phyloP scores from a whole-genome alignment of 257 asterid genomes.

The Gardenia jasminoides region DNA sequence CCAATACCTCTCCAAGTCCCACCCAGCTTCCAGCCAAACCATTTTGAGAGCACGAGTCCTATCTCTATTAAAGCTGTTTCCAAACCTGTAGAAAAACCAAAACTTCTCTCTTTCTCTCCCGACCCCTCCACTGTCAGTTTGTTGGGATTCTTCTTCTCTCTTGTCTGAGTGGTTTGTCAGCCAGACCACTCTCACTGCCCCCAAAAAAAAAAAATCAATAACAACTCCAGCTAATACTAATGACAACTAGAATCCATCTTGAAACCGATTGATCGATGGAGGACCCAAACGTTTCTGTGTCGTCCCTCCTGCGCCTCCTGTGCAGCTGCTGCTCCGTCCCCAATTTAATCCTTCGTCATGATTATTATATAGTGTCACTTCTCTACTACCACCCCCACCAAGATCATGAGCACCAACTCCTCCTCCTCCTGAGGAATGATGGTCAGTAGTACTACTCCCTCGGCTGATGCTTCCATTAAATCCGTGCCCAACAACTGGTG shows the following conservation, averaged over 20 bases:
- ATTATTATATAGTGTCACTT: conserved; percentile 30
- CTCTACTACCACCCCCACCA: conserved; percentile 30
- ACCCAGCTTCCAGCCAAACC: conserved; percentile 30
- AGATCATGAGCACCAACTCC: conserved; percentile 4
- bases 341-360: conserved; percentile 20
- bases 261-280: conserved; percentile 49
- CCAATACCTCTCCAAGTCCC: conserved; percentile 1
- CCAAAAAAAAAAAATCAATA: conserved; percentile 5
- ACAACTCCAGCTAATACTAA: background rate
- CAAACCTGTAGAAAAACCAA: conserved; percentile 31
- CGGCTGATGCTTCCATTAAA: conserved; percentile 18
- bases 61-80: conserved; percentile 27
- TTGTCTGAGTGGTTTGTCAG: conserved; percentile 33
- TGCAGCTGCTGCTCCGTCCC: conserved; percentile 20
- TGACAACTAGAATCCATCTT: conserved; percentile 39
- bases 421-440: conserved; percentile 1
- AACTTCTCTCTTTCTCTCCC: conserved; percentile 16
- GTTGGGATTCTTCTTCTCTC: conserved; percentile 23
- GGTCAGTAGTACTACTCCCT: background rate
- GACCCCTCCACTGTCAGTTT: conserved; percentile 48
- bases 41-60: conserved; percentile 30
- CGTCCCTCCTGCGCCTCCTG: conserved; percentile 4
- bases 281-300: conserved; percentile 27
- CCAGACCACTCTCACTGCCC: conserved; percentile 35
- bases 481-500: conserved; percentile 57